Percentiles rank a stretch among this genome's conserved stretches.
These are phyloP conservation scores for Sphagnum tenellum DNA, from an alignment of 225 moss, liverwort and hornwort species.

Conservation along the genomic window DNA sequence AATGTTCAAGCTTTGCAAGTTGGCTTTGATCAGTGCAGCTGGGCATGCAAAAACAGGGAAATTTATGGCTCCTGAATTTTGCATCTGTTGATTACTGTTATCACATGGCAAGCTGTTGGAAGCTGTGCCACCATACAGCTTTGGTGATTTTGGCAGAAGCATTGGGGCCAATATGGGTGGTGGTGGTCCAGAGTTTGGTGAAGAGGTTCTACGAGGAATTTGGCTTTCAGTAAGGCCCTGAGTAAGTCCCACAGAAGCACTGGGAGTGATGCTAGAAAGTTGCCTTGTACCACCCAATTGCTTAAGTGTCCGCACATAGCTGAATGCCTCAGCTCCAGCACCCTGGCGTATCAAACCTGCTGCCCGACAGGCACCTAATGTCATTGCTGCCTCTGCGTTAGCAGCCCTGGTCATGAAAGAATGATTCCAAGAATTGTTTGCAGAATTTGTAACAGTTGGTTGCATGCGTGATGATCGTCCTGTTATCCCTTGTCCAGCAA, in stretches of 20 bases:
- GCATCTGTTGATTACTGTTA: conserved; percentile 31
- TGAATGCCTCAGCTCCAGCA: conserved; percentile 60
- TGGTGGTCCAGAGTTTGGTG: conserved; percentile 3
- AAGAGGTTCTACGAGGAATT: conserved; percentile 4
- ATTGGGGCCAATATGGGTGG: conserved; percentile 18
- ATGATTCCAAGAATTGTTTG: conserved; percentile 13
- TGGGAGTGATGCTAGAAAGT: conserved; percentile 10
- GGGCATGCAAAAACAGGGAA: conserved; percentile 12
- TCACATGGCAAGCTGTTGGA: not conserved
- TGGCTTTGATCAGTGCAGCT: conserved; percentile 23
- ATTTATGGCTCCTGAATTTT: conserved; percentile 43
- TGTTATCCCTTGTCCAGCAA: conserved; percentile 16
- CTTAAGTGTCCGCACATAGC: conserved; percentile 64
- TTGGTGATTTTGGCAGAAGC: conserved; percentile 44
- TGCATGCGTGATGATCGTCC: conserved; percentile 26
- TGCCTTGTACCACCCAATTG: conserved; percentile 27
- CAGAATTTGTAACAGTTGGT: not conserved
- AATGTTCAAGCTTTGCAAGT: conserved; percentile 25
- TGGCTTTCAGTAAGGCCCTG: conserved; percentile 7
- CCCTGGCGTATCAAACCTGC: conserved; percentile 59
- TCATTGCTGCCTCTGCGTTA: conserved; percentile 69
- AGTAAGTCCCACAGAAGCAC: conserved; percentile 18
- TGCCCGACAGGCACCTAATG: conserved; percentile 69
- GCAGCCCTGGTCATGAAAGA: conserved; percentile 19
- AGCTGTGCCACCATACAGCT: conserved; percentile 4